Evolutionary conservation across 768 basidiomycete genomes (phyloP).

Genomic region (Boletus tylopilopsis): DNA sequence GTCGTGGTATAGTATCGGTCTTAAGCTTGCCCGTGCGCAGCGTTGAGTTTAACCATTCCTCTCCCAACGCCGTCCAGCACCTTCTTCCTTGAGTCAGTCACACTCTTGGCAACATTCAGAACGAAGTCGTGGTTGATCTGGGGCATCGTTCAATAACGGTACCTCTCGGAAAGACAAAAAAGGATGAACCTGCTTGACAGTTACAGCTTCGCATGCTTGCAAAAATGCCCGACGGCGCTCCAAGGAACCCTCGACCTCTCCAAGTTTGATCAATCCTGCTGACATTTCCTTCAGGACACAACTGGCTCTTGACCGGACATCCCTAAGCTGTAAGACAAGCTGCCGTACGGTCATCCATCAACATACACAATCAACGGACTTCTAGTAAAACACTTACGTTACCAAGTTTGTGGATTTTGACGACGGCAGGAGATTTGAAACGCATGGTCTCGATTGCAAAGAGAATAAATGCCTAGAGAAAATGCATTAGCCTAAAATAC

Average conservation of each 20-base stretch:
- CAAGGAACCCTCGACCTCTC: constrained; percentile 48
- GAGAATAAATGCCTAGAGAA: constrained; percentile 62
- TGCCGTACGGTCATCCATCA: constrained; percentile 26
- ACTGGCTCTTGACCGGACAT: constrained; percentile 51
- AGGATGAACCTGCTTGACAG: constrained; percentile 32
- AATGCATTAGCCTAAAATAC: neutral
- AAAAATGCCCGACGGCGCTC: constrained; percentile 53
- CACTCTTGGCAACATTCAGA: constrained; percentile 55
- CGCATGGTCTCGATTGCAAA: constrained; percentile 66
- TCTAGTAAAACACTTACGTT: constrained; percentile 41
- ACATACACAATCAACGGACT: neutral
- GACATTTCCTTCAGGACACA: constrained; percentile 58
- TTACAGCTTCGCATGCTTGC: constrained; percentile 45
- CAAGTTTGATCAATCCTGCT: constrained; percentile 42
- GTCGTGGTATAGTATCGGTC: neutral
- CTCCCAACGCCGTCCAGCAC: constrained; percentile 69
- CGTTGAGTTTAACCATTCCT: constrained; percentile 55
- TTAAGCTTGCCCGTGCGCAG: constrained; percentile 34
- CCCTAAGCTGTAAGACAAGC: constrained; percentile 67
- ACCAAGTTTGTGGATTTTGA: constrained; percentile 72
- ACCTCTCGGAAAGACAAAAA: neutral
- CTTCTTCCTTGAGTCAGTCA: constrained; percentile 68
- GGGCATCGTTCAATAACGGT: constrained; percentile 1
- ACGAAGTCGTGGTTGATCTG: constrained; percentile 68
- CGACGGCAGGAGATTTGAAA: constrained; percentile 66